A percentile compares a stretch with the other conserved stretches of the same genome.
Evolutionary conservation across 208 protist species (phyloP).

Genomic region (Paratrypanosoma confusum): DNA sequence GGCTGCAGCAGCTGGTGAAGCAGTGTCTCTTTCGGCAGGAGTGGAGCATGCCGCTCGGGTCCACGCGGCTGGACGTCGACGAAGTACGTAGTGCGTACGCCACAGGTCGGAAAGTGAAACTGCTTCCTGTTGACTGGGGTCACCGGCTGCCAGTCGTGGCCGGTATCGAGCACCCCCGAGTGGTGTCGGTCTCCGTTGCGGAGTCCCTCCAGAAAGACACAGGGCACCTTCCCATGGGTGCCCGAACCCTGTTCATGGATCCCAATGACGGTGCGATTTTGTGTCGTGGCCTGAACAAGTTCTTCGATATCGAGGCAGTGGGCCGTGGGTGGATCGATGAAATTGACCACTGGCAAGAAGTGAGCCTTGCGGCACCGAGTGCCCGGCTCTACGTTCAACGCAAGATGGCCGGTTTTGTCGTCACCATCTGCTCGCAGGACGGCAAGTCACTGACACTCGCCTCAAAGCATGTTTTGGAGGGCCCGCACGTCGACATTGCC

Average conservation of each 20-base stretch:
- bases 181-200: constrained; percentile 62
- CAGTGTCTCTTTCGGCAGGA: no score
- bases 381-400: no score
- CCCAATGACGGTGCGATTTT: constrained; percentile 32
- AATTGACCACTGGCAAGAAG: constrained; percentile 19
- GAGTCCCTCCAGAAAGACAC: constrained; percentile 57
- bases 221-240: constrained; percentile 51
- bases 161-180: no score
- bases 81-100: no score
- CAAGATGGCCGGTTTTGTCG: constrained; percentile 83
- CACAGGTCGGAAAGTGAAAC: no score
- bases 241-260: constrained; percentile 58
- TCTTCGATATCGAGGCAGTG: constrained; percentile 58
- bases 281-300: constrained; percentile 83
- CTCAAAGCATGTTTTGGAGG: constrained; percentile 74
- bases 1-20: no score
- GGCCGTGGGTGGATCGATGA: constrained; percentile 24
- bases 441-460: constrained; percentile 40
- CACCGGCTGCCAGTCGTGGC: no score
- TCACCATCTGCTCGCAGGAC: constrained; percentile 71
- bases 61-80: no score
- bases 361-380: constrained; percentile 29
- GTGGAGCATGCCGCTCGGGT: no score
- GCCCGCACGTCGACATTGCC: constrained; percentile 62
- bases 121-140: no score